Evolutionary conservation across 495 filamentous ascomycete species (phyloP), one percentile per base, ranked within the genome.

Genomic region (Aspergillus olivimuriae): DNA sequence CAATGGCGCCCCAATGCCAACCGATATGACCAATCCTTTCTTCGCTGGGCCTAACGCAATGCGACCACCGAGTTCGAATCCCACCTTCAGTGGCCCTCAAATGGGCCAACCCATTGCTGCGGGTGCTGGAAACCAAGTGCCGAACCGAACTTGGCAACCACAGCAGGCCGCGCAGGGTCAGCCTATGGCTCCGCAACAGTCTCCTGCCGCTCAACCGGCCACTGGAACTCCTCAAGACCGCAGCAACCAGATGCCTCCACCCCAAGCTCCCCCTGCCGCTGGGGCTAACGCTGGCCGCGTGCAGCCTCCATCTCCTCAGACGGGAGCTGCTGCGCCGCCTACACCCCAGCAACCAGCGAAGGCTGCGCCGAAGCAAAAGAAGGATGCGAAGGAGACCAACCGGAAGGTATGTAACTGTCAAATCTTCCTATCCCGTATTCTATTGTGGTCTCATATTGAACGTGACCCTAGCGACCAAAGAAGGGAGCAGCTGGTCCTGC

Each of bases 51-150:
- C 80, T 26, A 86, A 84, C 53, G 76, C 73, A 36, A 94, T 95
- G 87, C 86, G 87, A 41, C 86, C 86, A 15, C 89, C 90, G 11
- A 89, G 80, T 57, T 87, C 89, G 15, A 89, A 94, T 56, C 87
- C 90, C n/a, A 65, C 64, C 69, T 90, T 78, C 70, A 77, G 57
- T 35, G 77, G 73, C 8, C 65, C 62, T 36, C 79, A 80, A 53
- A 82, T 90, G 77, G 83, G 74, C 12, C 77, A 74, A 41, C 71
- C 76, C 15, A 69, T 79, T 37, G 63, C 70, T 43, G 69, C 73
- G 15, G 71, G 71, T 22, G 65, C 63, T 36, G 73, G 57, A 20
- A 63, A 62, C 50, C 69, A 69, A 39, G 68, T 77, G 61, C 71
- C 68, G 14, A 77, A 65, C 55, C 63, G 70, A 58, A 58, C 56